Evolutionary conservation across 305 asterid species (phyloP), one percentile per base, ranked within the genome.

Genomic region (Solanum hybrid): DNA sequence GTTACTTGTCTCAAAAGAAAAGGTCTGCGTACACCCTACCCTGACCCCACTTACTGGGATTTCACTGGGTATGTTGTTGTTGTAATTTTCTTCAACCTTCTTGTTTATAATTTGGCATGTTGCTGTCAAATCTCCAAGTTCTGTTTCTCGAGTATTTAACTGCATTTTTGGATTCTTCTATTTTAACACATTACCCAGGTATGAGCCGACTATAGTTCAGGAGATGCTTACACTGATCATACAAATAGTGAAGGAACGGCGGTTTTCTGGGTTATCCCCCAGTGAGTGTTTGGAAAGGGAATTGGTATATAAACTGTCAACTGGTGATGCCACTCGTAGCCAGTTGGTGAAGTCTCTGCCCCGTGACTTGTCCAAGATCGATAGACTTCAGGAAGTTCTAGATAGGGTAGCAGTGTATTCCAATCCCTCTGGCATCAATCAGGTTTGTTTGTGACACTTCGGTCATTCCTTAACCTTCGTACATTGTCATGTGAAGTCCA

Each of bases 261-360:
- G 98, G 88, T 96, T 95, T 90, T 97, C 98, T 92, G 99, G 99
- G 94, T 90, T 96, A 90, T 93, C 97, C 61, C 93, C 95, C 90
- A 94, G 94, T 85, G 98, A 96, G 87, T 96, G 97, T 94, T 92
- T 98, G 95, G 96, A 93, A 92, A 93, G 98, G 87, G 99, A 98
- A 90, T 93, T 98, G 93, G 92, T 98, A 37, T 94, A 96, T 92
- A 97, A 94, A 94, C 96, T 98, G 61, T 95, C 98, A 33, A 92
- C 93, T 76, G 99, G 97, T 57, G 97, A 97, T 93, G 96, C 98
- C 90, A 96, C 99, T 87, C 99, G 93, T 89, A 98, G 99, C 92
- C 98, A 96, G 92, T 94, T 98, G 92, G 96, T 98, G 90, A 94
- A 98, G 90, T 94, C 98, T 91, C 96, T 98, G 89, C 95, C 99